Conservation (phyloP, 108 stramenopile species). For the Cyclotella distinguenda region DNA sequence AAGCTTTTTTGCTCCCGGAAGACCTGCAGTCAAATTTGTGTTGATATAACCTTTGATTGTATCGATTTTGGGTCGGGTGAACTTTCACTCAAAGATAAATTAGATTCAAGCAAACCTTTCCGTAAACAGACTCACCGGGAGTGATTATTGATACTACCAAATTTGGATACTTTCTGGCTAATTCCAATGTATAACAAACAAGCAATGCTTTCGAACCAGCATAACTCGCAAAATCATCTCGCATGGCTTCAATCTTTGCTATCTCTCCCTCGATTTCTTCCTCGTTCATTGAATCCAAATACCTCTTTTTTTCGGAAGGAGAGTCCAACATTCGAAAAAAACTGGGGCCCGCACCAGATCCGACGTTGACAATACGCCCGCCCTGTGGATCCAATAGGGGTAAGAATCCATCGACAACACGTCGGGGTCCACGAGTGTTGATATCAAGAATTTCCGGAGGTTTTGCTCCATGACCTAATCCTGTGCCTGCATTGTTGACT, state of each 20-base stretch:
- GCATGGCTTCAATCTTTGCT: slow-evolving; percentile 3
- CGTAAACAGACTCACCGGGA: slow-evolving; percentile 20
- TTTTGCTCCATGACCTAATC: slow-evolving; percentile 26
- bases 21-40: slow-evolving; percentile 54
- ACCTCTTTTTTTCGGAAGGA: slow-evolving; percentile 23
- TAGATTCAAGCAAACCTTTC: neutral
- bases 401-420: slow-evolving; percentile 58
- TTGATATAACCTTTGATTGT: slow-evolving; percentile 51
- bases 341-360: slow-evolving; percentile 55
- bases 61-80: neutral
- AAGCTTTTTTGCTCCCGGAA: slow-evolving; percentile 52
- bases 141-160: slow-evolving; percentile 50
- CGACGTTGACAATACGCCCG: slow-evolving; percentile 68
- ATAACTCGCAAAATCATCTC: slow-evolving; percentile 35
- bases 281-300: slow-evolving; percentile 23
- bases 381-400: slow-evolving; percentile 33
- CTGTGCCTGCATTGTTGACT: slow-evolving; percentile 75
- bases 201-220: slow-evolving; percentile 59
- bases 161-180: slow-evolving; percentile 52
- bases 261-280: slow-evolving; percentile 47
- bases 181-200: slow-evolving; percentile 52
- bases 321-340: slow-evolving; percentile 17
- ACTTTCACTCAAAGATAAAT: no score
- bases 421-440: slow-evolving; percentile 58
- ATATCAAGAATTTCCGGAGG: slow-evolving; percentile 50